A percentile compares a stretch with the other conserved stretches of the same genome.
phyloP scores from a whole-genome alignment of 2,329 filamentous ascomycete species.

The Pseudopyricularia javanii region DNA sequence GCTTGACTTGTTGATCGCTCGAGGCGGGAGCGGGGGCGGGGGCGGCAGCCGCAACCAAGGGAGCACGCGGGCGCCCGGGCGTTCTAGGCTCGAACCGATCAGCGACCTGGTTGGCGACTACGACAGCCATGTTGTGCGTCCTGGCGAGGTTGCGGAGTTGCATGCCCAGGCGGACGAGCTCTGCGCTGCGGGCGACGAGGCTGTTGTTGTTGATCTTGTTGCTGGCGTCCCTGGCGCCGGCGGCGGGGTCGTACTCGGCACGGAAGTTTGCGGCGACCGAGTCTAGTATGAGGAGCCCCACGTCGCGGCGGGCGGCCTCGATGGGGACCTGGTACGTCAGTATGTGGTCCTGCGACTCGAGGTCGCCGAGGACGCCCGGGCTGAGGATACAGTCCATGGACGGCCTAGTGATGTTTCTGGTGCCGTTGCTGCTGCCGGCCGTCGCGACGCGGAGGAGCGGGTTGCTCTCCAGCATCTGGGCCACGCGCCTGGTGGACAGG shows the following conservation, averaged over 20 bases:
- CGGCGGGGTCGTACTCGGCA: conserved; percentile 65
- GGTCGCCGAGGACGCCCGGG: conserved; percentile 43
- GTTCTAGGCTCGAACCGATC: conserved; percentile 55
- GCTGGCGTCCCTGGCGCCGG: conserved; percentile 11
- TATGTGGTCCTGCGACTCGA: conserved; percentile 94
- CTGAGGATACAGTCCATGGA: conserved; percentile 68
- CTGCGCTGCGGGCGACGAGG: conserved; percentile 64
- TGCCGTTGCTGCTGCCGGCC: conserved; percentile 10
- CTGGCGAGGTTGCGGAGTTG: conserved; percentile 66
- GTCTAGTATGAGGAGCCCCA: conserved; percentile 79
- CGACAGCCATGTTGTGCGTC: conserved; percentile 64
- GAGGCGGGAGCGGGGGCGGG: background rate
- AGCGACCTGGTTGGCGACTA: conserved; percentile 90
- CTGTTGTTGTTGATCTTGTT: conserved; percentile 25
- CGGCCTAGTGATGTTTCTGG: conserved; percentile 20
- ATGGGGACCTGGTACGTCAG: conserved; percentile 85
- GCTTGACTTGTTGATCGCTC: background rate
- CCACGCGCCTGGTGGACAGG: conserved; percentile 68
- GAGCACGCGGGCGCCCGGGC: conserved; percentile 1
- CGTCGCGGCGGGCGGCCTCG: conserved; percentile 59
- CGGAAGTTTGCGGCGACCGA: conserved; percentile 93
- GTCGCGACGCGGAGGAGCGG: conserved; percentile 40
- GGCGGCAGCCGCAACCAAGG: conserved; percentile 7
- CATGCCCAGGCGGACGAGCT: conserved; percentile 66
- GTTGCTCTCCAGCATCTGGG: conserved; percentile 63